Percentiles rank a stretch among this genome's conserved stretches.
phyloP scores from a whole-genome alignment of 2,329 filamentous ascomycete genomes.

The Cucurbitaria berberidis region DNA sequence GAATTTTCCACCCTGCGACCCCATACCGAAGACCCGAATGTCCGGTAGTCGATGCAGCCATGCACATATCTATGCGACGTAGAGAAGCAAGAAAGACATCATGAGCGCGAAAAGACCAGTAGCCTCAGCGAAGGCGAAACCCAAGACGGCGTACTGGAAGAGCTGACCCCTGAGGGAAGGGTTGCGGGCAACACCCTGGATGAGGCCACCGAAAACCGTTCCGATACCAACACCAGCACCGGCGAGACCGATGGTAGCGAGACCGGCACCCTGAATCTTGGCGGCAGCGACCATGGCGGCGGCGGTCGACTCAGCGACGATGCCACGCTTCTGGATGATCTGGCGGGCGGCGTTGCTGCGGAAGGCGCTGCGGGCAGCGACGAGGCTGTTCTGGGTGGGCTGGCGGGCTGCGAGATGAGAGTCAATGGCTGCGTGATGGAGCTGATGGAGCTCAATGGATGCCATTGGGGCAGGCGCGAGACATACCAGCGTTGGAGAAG shows the following conservation, averaged over 20 bases:
- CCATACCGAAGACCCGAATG: slow-evolving; percentile 43
- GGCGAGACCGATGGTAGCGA: slow-evolving; percentile 87
- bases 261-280: slow-evolving; percentile 53
- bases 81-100: slow-evolving; percentile 54
- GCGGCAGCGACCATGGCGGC: slow-evolving; percentile 52
- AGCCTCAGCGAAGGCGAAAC: slow-evolving; percentile 94
- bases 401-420: slow-evolving; percentile 39
- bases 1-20: slow-evolving; percentile 46
- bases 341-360: slow-evolving; percentile 50
- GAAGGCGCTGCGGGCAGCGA: slow-evolving; percentile 50
- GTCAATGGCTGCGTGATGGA: slow-evolving; percentile 44
- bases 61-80: slow-evolving; percentile 50
- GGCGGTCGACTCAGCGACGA: slow-evolving; percentile 51
- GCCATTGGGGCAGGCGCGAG: slow-evolving; percentile 45
- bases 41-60: slow-evolving; percentile 40
- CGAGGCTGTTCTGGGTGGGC: slow-evolving; percentile 47
- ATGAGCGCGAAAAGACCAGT: slow-evolving; percentile 69
- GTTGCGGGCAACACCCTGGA: slow-evolving; percentile 92
- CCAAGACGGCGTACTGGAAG: slow-evolving; percentile 94
- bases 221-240: slow-evolving; percentile 95
- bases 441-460: slow-evolving; percentile 38
- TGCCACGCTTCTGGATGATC: slow-evolving; percentile 50
- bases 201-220: slow-evolving; percentile 89
- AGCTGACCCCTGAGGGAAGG: slow-evolving; percentile 92
- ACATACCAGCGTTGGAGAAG: slow-evolving; percentile 48